These are phyloP conservation scores for Capronia americana DNA, from an alignment of 2,329 filamentous ascomycete genomes.

Conservation along the genomic window DNA sequence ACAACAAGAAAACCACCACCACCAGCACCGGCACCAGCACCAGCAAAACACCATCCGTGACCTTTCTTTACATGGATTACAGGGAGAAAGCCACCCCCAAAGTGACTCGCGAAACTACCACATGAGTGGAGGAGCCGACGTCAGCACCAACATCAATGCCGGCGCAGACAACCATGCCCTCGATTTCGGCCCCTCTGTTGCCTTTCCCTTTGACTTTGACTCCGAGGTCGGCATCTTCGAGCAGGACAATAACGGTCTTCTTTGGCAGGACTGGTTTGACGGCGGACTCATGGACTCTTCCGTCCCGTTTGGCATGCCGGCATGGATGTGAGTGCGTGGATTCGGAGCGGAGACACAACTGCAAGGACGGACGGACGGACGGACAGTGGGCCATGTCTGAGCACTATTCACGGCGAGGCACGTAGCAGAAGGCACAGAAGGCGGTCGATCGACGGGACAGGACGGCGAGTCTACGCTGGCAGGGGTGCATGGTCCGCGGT, in stretches of 20 bases:
- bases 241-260: conserved; percentile 4
- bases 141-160: neutral
- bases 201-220: neutral
- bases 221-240: neutral
- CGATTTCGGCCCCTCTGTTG: neutral
- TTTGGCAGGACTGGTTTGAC: conserved; percentile 18
- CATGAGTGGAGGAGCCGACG: neutral
- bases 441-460: too few relatives aligned
- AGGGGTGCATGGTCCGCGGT: too few relatives aligned
- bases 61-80: neutral
- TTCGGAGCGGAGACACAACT: neutral
- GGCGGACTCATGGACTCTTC: conserved; percentile 19
- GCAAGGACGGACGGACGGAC: neutral
- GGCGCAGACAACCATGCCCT: neutral
- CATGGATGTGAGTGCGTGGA: conserved; percentile 14
- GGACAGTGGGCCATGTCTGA: too few relatives aligned
- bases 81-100: neutral
- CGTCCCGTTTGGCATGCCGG: conserved; percentile 16
- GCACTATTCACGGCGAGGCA: too few relatives aligned
- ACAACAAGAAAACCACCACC: neutral
- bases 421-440: too few relatives aligned
- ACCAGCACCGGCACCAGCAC: neutral
- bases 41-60: neutral
- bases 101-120: neutral
- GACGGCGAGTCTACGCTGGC: too few relatives aligned